phyloP scores from a whole-genome alignment of 2,329 filamentous ascomycete genomes.

The Aspergillus sojae region DNA sequence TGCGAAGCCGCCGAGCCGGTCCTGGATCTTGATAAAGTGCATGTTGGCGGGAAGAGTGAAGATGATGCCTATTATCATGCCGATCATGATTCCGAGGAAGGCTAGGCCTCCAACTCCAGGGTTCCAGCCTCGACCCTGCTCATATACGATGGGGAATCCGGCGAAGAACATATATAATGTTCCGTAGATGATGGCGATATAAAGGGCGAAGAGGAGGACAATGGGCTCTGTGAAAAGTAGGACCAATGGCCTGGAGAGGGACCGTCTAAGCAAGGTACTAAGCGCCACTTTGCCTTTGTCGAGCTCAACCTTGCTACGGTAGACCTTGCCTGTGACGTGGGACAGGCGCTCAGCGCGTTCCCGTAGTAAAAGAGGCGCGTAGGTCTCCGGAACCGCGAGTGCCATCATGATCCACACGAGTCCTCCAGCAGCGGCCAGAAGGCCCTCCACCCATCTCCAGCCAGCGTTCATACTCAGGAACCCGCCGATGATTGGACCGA shows the following conservation, averaged over 20 bases:
- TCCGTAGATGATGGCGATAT: slow-evolving; percentile 14
- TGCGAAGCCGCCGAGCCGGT: slow-evolving; percentile 4
- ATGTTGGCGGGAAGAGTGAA: slow-evolving; percentile 4
- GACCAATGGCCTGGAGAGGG: slow-evolving; percentile 6
- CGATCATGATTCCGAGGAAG: slow-evolving; percentile 8
- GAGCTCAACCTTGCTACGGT: slow-evolving; percentile 7
- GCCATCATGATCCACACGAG: slow-evolving; percentile 5
- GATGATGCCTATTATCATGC: slow-evolving; percentile 5
- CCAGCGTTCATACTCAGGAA: slow-evolving; percentile 10
- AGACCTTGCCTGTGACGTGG: slow-evolving; percentile 6
- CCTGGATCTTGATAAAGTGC: slow-evolving; percentile 2
- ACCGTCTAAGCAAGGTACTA: not conserved
- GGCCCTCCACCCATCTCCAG: slow-evolving; percentile 13
- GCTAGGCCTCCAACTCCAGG: slow-evolving; percentile 7
- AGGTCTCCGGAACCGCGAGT: slow-evolving; percentile 8
- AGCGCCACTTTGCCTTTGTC: not conserved
- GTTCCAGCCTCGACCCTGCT: slow-evolving; percentile 8
- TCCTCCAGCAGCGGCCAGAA: slow-evolving; percentile 1
- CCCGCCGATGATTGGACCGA: slow-evolving; percentile 11
- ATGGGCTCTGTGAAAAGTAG: slow-evolving; percentile 11
- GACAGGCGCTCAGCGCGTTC: slow-evolving; percentile 1
- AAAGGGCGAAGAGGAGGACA: slow-evolving; percentile 10
- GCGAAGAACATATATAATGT: slow-evolving; percentile 14
- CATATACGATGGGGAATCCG: slow-evolving; percentile 12
- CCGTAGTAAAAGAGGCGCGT: slow-evolving; percentile 7